phyloP scores from a whole-genome alignment of 495 filamentous ascomycete genomes.

The Penicillium diatomitis region DNA sequence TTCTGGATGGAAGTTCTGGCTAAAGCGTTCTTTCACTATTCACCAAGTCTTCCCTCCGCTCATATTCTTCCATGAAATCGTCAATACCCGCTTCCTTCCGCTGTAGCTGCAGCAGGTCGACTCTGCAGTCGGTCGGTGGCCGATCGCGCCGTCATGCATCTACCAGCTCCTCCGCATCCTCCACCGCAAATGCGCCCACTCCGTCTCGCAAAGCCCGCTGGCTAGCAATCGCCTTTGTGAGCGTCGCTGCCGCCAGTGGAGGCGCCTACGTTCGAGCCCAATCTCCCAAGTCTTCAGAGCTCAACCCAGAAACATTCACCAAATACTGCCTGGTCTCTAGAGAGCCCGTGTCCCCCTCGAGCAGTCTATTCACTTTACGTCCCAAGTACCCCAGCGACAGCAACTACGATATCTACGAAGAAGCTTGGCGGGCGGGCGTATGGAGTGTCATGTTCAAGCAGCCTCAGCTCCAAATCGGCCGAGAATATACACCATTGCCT shows the following conservation, averaged over 20 bases:
- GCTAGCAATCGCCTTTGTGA: conserved; percentile 28
- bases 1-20: too few relatives aligned
- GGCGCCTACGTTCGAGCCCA: conserved; percentile 31
- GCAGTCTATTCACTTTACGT: conserved; percentile 63
- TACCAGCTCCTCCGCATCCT: conserved; percentile 1
- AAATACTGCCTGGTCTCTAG: conserved; percentile 57
- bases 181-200: conserved; percentile 1
- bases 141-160: conserved; percentile 14
- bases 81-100: conserved; percentile 2
- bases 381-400: conserved; percentile 30
- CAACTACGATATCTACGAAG: conserved; percentile 36
- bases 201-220: conserved; percentile 24
- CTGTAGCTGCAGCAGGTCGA: conserved; percentile 11
- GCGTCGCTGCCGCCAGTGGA: conserved; percentile 24
- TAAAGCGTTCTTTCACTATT: too few relatives aligned
- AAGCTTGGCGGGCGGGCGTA: conserved; percentile 51
- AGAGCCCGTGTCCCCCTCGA: conserved; percentile 63
- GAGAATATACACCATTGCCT: conserved; percentile 84
- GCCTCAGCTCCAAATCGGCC: conserved; percentile 78
- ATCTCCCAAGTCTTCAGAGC: conserved; percentile 13
- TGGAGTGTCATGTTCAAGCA: conserved; percentile 92
- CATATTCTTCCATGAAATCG: conserved; percentile 20
- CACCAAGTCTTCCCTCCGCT: not conserved
- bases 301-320: conserved; percentile 52
- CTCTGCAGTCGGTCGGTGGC: conserved; percentile 2